These are phyloP conservation scores for Poteriospumella lacustris DNA, from an alignment of 108 stramenopile species.

Conservation along the genomic window DNA sequence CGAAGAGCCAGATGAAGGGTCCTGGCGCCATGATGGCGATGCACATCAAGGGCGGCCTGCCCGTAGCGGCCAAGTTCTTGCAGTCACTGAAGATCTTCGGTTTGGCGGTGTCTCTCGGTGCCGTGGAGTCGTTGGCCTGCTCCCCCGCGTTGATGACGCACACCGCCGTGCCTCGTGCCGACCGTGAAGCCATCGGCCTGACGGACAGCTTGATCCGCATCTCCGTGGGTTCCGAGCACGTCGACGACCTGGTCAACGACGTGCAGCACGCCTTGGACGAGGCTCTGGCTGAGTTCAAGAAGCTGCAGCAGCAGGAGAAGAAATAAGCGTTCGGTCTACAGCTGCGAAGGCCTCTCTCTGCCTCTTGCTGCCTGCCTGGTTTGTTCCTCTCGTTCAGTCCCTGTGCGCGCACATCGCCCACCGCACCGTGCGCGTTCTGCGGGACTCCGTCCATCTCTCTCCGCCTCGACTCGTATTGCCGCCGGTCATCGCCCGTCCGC, in stretches of 20 bases:
- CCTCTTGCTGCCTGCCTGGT: too few species aligned
- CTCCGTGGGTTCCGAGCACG: constrained; percentile 50
- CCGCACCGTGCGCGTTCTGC: too few species aligned
- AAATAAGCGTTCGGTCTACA: too few species aligned
- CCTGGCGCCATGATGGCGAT: constrained; percentile 53
- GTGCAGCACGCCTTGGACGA: constrained; percentile 46
- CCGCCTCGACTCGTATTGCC: too few species aligned
- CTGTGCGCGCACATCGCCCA: too few species aligned
- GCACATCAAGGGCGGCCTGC: constrained; percentile 43
- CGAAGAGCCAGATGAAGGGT: constrained; percentile 46
- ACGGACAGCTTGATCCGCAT: constrained; percentile 53
- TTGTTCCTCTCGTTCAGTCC: too few species aligned
- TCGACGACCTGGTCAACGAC: constrained; percentile 53
- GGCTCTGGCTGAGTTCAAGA: constrained; percentile 5
- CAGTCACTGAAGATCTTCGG: constrained; percentile 50
- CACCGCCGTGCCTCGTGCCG: constrained; percentile 52
- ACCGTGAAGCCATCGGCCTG: constrained; percentile 36
- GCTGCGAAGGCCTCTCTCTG: too few species aligned
- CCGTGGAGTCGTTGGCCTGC: constrained; percentile 51
- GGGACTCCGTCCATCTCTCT: too few species aligned
- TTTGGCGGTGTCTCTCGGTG: constrained; percentile 55
- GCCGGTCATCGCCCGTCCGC: too few species aligned
- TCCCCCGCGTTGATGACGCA: constrained; percentile 50
- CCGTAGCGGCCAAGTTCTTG: constrained; percentile 44
- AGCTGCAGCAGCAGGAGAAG: background rate